Evolutionary conservation across 2,329 filamentous ascomycete genomes (phyloP), one percentile per base, ranked within the genome.

Genomic region (Tolypocladium guangdongense): DNA sequence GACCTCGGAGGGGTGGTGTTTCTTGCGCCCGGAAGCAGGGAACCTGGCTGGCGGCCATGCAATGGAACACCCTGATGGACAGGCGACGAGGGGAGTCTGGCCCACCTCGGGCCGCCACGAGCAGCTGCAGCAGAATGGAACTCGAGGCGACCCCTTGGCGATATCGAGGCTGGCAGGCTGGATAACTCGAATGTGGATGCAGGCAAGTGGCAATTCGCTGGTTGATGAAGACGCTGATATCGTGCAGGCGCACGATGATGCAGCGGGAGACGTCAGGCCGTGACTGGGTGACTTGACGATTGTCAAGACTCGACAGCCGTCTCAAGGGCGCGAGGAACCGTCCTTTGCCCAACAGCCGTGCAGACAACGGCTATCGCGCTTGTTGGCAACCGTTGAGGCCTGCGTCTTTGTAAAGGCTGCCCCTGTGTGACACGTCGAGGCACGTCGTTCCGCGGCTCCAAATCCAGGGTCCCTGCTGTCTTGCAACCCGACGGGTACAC

Each of bases 61-160:
- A 46, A 32, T 30, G 45, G 7, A 38, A 39, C 38, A 53, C 51
- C 51, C 50, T 51, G 51, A 55, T 55, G 54, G 47, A 33, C 39
- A 39, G 48, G 27, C 11, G 32, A 7, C 43, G 20, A 20, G 43
- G 43, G 27, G 10, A 18, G 22, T 18, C n/a, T 43, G 41, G 24
- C 22, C 22, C 39, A 24, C 30, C 4, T 6, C 30, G 7, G 30
- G 7, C 33, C 33, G 12, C 27, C 27, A 39, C 20, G 37, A 39
- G 24, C 14, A 33, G 30, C 30, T 22, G n/a, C 32, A 49, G 47
- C 22, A 14, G 22, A 18, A 43, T 24, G 39, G 39, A 27, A 43
- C 39, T 43, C 38, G 38, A 4, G 20, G 20, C n/a, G 20, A 18
- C 4, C 12, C 33, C 20, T 20, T 16, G 46, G 46, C 46, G 30